Base-by-base conservation (phyloP, 192 early-diverging fungal genomes). In the Rhizophlyctis rosea region DNA sequence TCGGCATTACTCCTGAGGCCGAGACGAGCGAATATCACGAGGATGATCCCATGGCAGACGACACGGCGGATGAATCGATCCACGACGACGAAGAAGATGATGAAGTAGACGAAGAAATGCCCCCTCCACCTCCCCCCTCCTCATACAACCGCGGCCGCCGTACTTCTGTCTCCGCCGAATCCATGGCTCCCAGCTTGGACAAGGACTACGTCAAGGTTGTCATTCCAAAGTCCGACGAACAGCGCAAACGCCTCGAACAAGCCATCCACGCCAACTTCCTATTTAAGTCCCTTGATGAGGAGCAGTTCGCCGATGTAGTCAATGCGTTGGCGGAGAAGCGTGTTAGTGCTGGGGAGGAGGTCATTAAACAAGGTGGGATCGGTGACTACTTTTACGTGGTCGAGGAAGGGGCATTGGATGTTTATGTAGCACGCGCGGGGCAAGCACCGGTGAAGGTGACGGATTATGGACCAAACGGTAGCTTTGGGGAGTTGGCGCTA, bases 301-400 rank as follows among this genome's bases (percentile, higher is more conserved):
- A 99, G 52, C 93, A 96, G 68, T 87, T 89, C 68, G 80, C 82
- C 64, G 95, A 96, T 65, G 93, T 99, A 0, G 87, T 99, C 3
- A 87, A 98, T 68, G 94, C 96, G 1, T 96, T 99, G 94, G 82
- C 86, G 18, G 96, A 99, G 76, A 95, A 94, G 74, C 73, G 71
- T 1, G 87, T 95, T 18, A 29, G 51, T 25, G 24, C 72, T 16
- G 86, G 84, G 29, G 88, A 91, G 67, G 83, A 70, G 48, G 81
- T 99, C 32, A 96, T 99, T 64, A 85, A 83, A 47, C 96, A 99
- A 71, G 96, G 96, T 47, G 93, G 84, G 30, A 91, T 96, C 3
- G 96, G 94, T 47, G 96, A 99, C 74, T 99, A 81, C 79, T 99
- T 97, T 68, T 99, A 99, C 69, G 90, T 95, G 5, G 94, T 98